Conservation (phyloP, 2,329 filamentous ascomycete species). For the Monilinia fructigena region DNA sequence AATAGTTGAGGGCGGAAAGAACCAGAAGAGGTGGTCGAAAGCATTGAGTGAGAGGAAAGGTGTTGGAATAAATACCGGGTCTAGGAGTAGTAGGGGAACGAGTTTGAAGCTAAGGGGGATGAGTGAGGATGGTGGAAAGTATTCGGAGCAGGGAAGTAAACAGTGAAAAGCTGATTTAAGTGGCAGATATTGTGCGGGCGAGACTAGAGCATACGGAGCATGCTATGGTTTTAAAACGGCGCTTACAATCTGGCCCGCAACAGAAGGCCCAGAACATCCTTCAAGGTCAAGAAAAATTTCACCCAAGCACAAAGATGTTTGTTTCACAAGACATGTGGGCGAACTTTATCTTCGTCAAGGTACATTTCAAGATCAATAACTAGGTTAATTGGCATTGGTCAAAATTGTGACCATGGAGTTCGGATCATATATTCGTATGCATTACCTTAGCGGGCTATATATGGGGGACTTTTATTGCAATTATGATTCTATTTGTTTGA, state of each 20-base stretch:
- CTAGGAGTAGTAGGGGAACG: conserved; percentile 10
- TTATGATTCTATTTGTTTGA: background rate
- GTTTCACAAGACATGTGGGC: no score
- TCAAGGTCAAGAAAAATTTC: no score
- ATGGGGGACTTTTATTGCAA: background rate
- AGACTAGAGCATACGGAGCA: background rate
- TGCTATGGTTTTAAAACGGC: no score
- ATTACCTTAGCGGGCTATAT: background rate
- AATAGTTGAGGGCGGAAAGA: conserved; percentile 42
- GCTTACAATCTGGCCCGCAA: no score
- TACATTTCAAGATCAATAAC: no score
- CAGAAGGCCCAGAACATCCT: no score
- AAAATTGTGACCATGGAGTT: conserved; percentile 8
- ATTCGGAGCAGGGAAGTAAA: background rate
- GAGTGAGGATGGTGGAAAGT: conserved; percentile 21
- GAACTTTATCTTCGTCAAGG: no score
- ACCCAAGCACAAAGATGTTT: no score
- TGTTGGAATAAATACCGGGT: conserved; percentile 45
- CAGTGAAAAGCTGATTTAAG: background rate
- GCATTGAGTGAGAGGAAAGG: conserved; percentile 53
- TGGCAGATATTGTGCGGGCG: no score
- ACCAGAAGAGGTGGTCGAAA: conserved; percentile 48
- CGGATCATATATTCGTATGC: conserved; percentile 7
- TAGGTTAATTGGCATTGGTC: background rate
- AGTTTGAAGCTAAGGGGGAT: conserved; percentile 18